Evolutionary conservation across 352 stramenopile species (phyloP).

Genomic region (Globisporangium paroecandrum): DNA sequence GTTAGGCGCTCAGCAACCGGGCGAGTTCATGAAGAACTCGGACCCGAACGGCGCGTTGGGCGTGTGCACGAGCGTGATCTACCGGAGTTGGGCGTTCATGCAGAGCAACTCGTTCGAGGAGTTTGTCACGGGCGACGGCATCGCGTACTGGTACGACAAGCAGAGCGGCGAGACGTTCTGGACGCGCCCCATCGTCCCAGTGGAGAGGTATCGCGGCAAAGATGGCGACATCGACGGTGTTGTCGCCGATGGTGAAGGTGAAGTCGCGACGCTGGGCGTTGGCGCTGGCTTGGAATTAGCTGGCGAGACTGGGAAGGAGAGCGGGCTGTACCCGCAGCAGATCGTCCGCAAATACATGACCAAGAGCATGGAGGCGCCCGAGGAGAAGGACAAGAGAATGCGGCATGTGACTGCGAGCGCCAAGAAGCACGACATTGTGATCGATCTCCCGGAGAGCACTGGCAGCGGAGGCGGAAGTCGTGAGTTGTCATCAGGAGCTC

Average conservation of each 20-base stretch:
- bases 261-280: constrained; percentile 70
- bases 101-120: constrained; percentile 85
- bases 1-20: constrained; percentile 85
- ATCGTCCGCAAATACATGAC: constrained; percentile 84
- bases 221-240: constrained; percentile 82
- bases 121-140: constrained; percentile 88
- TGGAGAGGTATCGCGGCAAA: constrained; percentile 71
- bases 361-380: constrained; percentile 73
- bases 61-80: constrained; percentile 81
- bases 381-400: constrained; percentile 57
- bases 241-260: constrained; percentile 62
- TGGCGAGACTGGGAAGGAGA: constrained; percentile 20
- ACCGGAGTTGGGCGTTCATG: constrained; percentile 91
- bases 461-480: not conserved
- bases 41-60: constrained; percentile 74
- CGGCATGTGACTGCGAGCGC: constrained; percentile 53
- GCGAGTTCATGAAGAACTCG: constrained; percentile 90
- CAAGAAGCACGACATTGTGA: constrained; percentile 58
- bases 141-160: constrained; percentile 90
- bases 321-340: constrained; percentile 56
- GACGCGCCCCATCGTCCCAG: constrained; percentile 80
- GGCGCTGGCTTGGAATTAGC: constrained; percentile 24
- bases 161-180: constrained; percentile 88
- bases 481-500: not conserved
- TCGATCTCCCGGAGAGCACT: constrained; percentile 25